Base-by-base conservation (phyloP, 2,329 filamentous ascomycete species). In the Leptographium lundbergii region DNA sequence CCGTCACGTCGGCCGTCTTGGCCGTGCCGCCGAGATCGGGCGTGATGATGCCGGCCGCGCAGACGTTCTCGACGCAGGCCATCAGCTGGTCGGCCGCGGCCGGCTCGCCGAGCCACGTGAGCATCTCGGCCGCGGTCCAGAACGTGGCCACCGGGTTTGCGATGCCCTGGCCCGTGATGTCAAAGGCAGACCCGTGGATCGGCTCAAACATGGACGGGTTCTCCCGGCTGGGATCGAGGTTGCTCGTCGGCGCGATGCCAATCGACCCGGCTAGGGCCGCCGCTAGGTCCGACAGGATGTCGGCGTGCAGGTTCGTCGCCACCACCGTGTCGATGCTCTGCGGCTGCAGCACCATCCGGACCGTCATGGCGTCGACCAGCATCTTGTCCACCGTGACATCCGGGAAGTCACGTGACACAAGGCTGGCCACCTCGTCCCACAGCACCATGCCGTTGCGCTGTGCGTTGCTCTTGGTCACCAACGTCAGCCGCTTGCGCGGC, bases 241-340 rank as follows among this genome's bases (percentile, higher is more conserved):
- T 86, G 42, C 74, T 79, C 0, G 84, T 85, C 2, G 84, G 83
- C 2, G 84, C 84, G 61, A 87, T 86, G 6, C 85, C 84, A 63
- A 87, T 87, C 3, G 78, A 82, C 2, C 84, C 85, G n/a, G 84
- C 83, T 4, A 87, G 72, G 0, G 83, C 81, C 19, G 85, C 84
- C 17, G 84, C 85, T 19, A 87, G 74, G 67, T 88, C 84, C 5
- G 81, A 85, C 2, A 87, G 75, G 59, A 86, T 85, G 65, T 86
- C 82, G 17, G 81, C 81, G 64, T 74, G 72, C 71, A 85, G 66
- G 64, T 86, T 86, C 1, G 81, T 83, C 4, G 81, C 82, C 25
- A 86, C 82, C 61, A 86, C 80, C 0, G 82, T 85, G 65, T 86
- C 82, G 10, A 85, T 65, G 1, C 70, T 75, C 63, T 80, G 72